These are phyloP conservation scores for Albophoma yamanashiensis DNA, from an alignment of 2,329 filamentous ascomycete genomes.

Conservation along the genomic window DNA sequence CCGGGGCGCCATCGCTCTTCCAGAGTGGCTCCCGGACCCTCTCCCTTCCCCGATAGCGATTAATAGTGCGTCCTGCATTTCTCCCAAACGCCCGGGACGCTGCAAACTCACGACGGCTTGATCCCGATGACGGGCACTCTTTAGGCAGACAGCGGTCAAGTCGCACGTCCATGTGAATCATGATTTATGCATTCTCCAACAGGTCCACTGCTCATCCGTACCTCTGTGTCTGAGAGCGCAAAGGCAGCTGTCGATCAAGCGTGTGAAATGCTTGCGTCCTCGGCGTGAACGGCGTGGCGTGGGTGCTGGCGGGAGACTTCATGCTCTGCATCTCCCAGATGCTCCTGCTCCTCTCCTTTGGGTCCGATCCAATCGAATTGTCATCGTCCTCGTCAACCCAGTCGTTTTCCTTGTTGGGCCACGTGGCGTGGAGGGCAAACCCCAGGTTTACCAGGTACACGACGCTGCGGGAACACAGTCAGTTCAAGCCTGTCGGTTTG, in stretches of 20 bases:
- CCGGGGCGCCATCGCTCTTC: background rate
- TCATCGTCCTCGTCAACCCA: conserved; percentile 30
- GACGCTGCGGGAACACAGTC: conserved; percentile 26
- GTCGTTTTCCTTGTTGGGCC: conserved; percentile 44
- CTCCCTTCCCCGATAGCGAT: background rate
- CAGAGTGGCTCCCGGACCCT: no score
- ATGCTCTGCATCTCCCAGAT: conserved; percentile 50
- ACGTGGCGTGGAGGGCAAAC: conserved; percentile 47
- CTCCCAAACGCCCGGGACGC: background rate
- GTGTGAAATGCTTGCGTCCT: conserved; percentile 58
- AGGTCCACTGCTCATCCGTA: background rate
- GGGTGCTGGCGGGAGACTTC: conserved; percentile 19
- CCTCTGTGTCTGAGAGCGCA: conserved; percentile 24
- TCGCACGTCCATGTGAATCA: background rate
- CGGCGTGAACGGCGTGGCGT: conserved; percentile 45
- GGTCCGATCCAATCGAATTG: conserved; percentile 21
- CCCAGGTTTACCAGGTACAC: conserved; percentile 49
- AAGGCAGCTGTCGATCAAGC: conserved; percentile 46
- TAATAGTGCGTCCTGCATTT: background rate
- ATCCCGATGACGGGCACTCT: background rate
- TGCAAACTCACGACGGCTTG: background rate
- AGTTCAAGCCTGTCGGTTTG: background rate
- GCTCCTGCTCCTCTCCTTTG: conserved; percentile 32
- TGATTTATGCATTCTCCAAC: background rate
- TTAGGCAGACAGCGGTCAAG: background rate